These are phyloP conservation scores for Yamadazyma friedrichii DNA, from an alignment of 1,139 yeast genomes.

Conservation along the genomic window DNA sequence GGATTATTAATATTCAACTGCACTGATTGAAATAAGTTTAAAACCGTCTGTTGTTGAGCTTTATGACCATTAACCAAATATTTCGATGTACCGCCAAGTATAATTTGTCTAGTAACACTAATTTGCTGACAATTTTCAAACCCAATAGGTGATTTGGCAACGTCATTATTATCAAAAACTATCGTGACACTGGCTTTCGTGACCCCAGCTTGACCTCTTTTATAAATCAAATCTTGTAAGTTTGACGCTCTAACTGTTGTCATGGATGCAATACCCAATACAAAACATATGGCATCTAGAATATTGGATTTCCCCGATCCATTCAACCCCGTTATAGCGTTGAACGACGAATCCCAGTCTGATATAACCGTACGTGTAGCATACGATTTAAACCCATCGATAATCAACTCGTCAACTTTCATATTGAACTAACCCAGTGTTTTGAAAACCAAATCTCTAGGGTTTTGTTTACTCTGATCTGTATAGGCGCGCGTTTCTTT, in stretches of 20 bases:
- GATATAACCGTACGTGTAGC: conserved; percentile 96
- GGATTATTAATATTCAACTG: conserved; percentile 96
- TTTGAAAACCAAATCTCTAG: neutral
- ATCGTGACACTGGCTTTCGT: conserved; percentile 96
- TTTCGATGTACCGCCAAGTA: conserved; percentile 88
- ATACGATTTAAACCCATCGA: conserved; percentile 97
- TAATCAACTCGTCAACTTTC: conserved; percentile 93
- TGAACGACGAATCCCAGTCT: conserved; percentile 94
- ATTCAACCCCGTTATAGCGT: conserved; percentile 95
- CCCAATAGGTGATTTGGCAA: conserved; percentile 79
- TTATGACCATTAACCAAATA: conserved; percentile 94
- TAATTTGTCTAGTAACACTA: conserved; percentile 89
- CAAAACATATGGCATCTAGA: conserved; percentile 95
- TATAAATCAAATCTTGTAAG: conserved; percentile 89
- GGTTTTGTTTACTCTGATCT: neutral
- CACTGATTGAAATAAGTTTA: conserved; percentile 88
- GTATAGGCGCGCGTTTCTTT: neutral
- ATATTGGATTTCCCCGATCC: conserved; percentile 98
- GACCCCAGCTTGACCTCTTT: conserved; percentile 97
- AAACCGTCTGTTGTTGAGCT: conserved; percentile 92
- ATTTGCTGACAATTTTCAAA: conserved; percentile 78
- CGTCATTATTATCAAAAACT: conserved; percentile 84
- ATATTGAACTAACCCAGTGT: conserved; percentile 36
- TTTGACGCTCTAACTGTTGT: conserved; percentile 90
- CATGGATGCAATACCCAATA: conserved; percentile 95